Percentiles rank a stretch among this genome's conserved stretches.
Conservation (phyloP, 108 stramenopile genomes). For the Discostella stelligeroides region DNA sequence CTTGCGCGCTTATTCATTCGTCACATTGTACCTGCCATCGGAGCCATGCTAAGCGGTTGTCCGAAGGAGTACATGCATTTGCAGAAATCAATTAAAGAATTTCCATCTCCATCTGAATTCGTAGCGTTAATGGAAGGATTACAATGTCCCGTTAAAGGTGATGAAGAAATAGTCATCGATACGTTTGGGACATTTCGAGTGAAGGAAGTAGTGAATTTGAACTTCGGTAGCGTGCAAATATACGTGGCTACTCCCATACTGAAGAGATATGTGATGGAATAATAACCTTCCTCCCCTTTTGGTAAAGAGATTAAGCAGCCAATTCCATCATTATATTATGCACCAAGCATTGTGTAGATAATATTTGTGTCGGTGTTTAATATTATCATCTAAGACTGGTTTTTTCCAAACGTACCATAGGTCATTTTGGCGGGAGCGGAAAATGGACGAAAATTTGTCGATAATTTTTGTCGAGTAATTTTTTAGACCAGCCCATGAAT, state of each 20-base stretch:
- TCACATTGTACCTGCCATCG: conserved; percentile 75
- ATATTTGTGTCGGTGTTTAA: too few relatives aligned
- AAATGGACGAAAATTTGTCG: too few relatives aligned
- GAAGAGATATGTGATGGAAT: conserved; percentile 40
- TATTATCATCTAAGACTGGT: conserved; percentile 4
- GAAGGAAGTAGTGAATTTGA: conserved; percentile 65
- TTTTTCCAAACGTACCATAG: too few relatives aligned
- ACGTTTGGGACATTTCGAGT: conserved; percentile 62
- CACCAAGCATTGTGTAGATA: too few relatives aligned
- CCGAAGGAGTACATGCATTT: conserved; percentile 82
- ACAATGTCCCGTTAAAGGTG: conserved; percentile 41
- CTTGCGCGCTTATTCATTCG: conserved; percentile 73
- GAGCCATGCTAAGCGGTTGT: conserved; percentile 72
- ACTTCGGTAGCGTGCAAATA: conserved; percentile 83
- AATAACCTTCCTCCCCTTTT: background rate
- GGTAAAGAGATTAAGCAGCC: too few relatives aligned
- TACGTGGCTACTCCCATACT: conserved; percentile 57
- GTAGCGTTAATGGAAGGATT: conserved; percentile 54
- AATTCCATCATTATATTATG: too few relatives aligned
- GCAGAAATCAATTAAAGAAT: conserved; percentile 82
- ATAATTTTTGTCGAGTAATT: too few relatives aligned
- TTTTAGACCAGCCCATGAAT: too few relatives aligned
- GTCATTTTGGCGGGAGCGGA: too few relatives aligned
- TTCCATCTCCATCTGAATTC: conserved; percentile 81
- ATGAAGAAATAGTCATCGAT: conserved; percentile 18